Conservation (phyloP, 495 filamentous ascomycete genomes). For the Penicillium argentinense region DNA sequence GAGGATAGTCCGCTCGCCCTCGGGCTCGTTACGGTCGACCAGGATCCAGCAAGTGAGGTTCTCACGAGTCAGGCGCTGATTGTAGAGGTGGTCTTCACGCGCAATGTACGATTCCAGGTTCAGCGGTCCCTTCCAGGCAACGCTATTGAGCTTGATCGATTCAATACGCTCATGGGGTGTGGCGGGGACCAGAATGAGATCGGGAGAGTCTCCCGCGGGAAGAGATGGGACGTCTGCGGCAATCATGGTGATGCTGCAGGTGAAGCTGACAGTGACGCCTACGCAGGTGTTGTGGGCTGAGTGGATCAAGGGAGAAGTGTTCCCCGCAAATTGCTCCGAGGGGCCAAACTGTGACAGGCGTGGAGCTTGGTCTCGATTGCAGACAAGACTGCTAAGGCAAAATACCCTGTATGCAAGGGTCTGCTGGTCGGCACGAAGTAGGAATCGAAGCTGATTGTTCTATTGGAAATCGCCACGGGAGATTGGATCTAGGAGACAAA, state of each 20-base stretch:
- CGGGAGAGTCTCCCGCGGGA: constrained; percentile 58
- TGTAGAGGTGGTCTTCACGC: constrained; percentile 70
- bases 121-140: constrained; percentile 70
- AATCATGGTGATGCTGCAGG: constrained; percentile 29
- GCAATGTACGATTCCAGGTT: constrained; percentile 67
- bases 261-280: not conserved
- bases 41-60: constrained; percentile 87
- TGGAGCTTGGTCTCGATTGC: not conserved
- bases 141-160: constrained; percentile 67
- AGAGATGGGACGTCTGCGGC: constrained; percentile 39
- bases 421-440: no score
- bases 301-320: not conserved
- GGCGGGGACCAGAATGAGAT: constrained; percentile 66
- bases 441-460: not conserved
- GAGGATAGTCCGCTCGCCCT: constrained; percentile 61
- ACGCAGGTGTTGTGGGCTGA: not conserved
- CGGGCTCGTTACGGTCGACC: constrained; percentile 53
- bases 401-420: no score
- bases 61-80: constrained; percentile 65
- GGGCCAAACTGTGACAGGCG: not conserved
- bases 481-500: not conserved
- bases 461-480: not conserved
- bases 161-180: constrained; percentile 61
- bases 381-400: no score
- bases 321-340: not conserved